Conservation (phyloP, 1,284 basidiomycete species). For the Gymnopus androsaceus region DNA sequence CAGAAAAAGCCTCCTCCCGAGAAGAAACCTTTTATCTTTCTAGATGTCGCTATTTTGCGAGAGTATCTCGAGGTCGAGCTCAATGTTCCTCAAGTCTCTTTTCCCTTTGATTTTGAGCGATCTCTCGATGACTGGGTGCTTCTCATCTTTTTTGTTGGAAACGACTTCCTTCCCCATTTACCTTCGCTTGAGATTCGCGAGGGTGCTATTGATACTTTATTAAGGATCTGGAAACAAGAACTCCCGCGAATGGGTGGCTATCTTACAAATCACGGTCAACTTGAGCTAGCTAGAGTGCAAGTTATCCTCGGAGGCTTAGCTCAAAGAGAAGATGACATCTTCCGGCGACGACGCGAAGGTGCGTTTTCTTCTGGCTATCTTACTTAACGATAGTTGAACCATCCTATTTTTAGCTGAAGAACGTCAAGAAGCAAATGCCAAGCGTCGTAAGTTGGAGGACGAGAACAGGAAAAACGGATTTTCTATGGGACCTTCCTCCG, state of each 20-base stretch:
- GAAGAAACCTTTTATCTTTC: constrained; percentile 99
- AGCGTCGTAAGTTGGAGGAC: constrained; percentile 83
- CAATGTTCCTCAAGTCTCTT: constrained; percentile 74
- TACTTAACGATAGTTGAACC: constrained; percentile 22
- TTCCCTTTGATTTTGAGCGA: constrained; percentile 94
- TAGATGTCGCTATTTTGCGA: constrained; percentile 92
- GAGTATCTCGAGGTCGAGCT: constrained; percentile 98
- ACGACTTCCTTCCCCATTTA: constrained; percentile 98
- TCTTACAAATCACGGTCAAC: constrained; percentile 89
- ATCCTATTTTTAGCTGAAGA: constrained; percentile 80
- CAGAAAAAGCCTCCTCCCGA: constrained; percentile 64
- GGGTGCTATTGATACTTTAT: constrained; percentile 95
- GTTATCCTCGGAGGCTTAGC: constrained; percentile 96
- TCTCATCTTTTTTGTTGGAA: constrained; percentile 99
- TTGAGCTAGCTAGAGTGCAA: constrained; percentile 86
- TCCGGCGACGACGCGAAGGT: constrained; percentile 90
- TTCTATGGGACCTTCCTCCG: constrained; percentile 51
- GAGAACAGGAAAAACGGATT: constrained; percentile 52
- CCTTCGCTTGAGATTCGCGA: constrained; percentile 98
- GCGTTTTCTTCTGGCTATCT: constrained; percentile 33
- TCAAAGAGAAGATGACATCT: constrained; percentile 93
- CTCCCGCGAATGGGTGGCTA: constrained; percentile 96
- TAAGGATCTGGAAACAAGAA: constrained; percentile 95
- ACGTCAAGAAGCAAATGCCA: constrained; percentile 86
- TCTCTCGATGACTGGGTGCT: constrained; percentile 99